Conservation (phyloP, 108 stramenopile species). For the Fistulifera pelliculosa region DNA sequence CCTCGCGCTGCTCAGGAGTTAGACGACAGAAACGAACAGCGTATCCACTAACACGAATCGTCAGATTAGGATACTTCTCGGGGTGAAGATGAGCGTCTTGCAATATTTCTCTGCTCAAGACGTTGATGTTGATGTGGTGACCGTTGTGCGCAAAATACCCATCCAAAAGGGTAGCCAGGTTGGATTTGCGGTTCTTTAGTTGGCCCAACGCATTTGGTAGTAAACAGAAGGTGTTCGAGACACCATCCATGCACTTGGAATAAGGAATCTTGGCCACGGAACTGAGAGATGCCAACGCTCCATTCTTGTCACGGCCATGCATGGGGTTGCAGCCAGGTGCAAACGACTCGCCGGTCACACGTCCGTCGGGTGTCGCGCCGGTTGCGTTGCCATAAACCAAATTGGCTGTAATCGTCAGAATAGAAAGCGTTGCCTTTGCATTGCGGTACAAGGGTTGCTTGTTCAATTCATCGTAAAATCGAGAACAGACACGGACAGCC, state of each 20-base stretch:
- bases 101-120: conserved; percentile 34
- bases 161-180: conserved; percentile 46
- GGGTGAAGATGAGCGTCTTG: conserved; percentile 55
- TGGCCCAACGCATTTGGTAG: conserved; percentile 49
- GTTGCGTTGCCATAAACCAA: conserved; percentile 57
- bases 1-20: conserved; percentile 58
- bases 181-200: conserved; percentile 18
- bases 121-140: conserved; percentile 62
- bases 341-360: conserved; percentile 40
- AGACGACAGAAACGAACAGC: conserved; percentile 57
- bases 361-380: conserved; percentile 52
- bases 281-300: conserved; percentile 48
- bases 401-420: conserved; percentile 61
- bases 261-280: conserved; percentile 66
- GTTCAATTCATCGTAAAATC: conserved; percentile 41
- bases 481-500: conserved; percentile 26
- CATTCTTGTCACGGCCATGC: conserved; percentile 48
- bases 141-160: conserved; percentile 45
- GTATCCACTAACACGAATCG: conserved; percentile 54
- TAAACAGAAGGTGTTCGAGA: conserved; percentile 61
- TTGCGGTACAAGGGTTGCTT: conserved; percentile 47
- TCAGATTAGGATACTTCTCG: conserved; percentile 58
- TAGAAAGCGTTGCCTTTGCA: conserved; percentile 47
- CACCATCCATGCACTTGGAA: conserved; percentile 52
- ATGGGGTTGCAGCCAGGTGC: conserved; percentile 40